phyloP scores from a whole-genome alignment of 2,329 filamentous ascomycete species.

The Colletotrichum tamarilloi region DNA sequence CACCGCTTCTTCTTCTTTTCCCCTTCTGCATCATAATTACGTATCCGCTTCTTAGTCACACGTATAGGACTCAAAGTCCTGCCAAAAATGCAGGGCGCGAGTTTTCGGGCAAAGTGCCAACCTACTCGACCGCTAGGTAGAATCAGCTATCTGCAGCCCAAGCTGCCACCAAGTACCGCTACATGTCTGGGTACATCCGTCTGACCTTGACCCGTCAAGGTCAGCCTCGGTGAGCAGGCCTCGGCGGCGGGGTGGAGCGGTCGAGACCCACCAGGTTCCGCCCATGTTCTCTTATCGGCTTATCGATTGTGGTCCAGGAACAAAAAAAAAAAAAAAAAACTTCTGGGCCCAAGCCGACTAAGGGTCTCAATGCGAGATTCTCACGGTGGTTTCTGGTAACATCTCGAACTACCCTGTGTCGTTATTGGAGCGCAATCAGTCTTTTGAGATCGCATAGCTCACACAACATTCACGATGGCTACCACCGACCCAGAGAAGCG shows the following conservation, averaged over 20 bases:
- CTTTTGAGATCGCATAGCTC: neutral
- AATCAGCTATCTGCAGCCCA: slow-evolving; percentile 26
- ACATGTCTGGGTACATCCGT: neutral
- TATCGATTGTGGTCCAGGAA: slow-evolving; percentile 27
- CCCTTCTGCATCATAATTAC: neutral
- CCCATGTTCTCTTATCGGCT: slow-evolving; percentile 10
- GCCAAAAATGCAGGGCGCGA: slow-evolving; percentile 13
- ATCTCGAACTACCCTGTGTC: neutral
- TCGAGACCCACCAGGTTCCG: neutral
- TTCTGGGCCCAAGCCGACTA: slow-evolving; percentile 17
- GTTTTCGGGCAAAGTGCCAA: slow-evolving; percentile 7
- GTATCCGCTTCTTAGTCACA: neutral
- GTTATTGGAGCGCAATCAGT: neutral
- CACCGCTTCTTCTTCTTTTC: slow-evolving; percentile 2
- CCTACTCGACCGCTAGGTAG: slow-evolving; percentile 13
- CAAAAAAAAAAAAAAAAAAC: slow-evolving; percentile 30
- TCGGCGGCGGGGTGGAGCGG: neutral
- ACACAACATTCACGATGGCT: neutral
- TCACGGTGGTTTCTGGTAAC: slow-evolving; percentile 17
- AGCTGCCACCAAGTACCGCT: neutral
- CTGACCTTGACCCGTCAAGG: neutral
- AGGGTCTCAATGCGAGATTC: slow-evolving; percentile 8
- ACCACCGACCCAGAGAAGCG: slow-evolving; percentile 18
- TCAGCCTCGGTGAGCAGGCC: slow-evolving; percentile 16
- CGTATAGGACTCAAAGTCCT: neutral